A percentile compares a stretch with the other conserved stretches of the same genome.
These are phyloP conservation scores for Lactarius tabidus DNA, from an alignment of 768 basidiomycete species.

Conservation along the genomic window DNA sequence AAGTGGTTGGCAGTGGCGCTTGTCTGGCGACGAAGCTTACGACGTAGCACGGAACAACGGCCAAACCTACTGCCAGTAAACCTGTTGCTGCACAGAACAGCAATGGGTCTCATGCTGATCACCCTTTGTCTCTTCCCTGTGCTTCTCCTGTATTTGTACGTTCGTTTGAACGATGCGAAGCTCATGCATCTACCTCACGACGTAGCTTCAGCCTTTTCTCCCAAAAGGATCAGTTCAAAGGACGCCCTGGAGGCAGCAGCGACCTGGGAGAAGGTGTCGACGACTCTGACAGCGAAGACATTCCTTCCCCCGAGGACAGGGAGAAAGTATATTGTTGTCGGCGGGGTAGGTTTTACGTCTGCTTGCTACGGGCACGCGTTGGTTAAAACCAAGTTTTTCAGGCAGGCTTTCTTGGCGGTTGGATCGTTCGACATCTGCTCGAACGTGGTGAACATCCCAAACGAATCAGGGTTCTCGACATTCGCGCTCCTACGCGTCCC, in stretches of 20 bases:
- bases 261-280: conserved; percentile 34
- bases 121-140: conserved; percentile 12
- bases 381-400: conserved; percentile 27
- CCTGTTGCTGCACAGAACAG: neutral
- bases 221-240: conserved; percentile 45
- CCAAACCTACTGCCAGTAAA: neutral
- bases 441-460: conserved; percentile 67
- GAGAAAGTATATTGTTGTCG: conserved; percentile 69
- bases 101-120: neutral
- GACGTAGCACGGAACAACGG: neutral
- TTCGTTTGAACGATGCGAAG: conserved; percentile 50
- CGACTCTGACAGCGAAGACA: conserved; percentile 37
- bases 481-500: conserved; percentile 53
- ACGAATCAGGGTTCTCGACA: conserved; percentile 62
- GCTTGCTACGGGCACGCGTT: too few relatives aligned
- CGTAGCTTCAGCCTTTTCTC: conserved; percentile 44
- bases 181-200: conserved; percentile 48
- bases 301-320: conserved; percentile 66
- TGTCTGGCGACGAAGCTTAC: neutral
- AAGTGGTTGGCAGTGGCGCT: neutral
- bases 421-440: conserved; percentile 67
- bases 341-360: conserved; percentile 54
- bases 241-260: conserved; percentile 39
- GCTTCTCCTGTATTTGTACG: conserved; percentile 37
- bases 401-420: conserved; percentile 75